A percentile compares a stretch with the other conserved stretches of the same genome.
These are phyloP conservation scores for Auxenochlorella pyrenoidosa DNA, from an alignment of 139 green algal genomes.

Conservation along the genomic window DNA sequence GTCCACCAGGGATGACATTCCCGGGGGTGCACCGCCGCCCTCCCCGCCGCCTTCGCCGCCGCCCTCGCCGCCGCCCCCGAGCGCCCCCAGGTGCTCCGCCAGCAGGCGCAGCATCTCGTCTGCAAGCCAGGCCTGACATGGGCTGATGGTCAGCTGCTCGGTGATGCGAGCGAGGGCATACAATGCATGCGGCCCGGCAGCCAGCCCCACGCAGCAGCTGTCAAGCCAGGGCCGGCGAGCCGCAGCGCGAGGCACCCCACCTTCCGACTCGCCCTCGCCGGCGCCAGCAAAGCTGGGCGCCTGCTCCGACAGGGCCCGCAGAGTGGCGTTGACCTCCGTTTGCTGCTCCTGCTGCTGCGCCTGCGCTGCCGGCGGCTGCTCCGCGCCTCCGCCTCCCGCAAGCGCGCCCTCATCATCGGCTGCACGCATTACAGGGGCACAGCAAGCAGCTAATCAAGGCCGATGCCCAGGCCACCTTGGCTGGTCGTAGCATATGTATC, in stretches of 20 bases:
- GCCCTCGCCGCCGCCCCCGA: not conserved
- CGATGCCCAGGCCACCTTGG: not conserved
- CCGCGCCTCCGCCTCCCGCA: not conserved
- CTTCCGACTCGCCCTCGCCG: not conserved
- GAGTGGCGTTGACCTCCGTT: conserved; percentile 15
- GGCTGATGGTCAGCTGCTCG: too few relatives aligned
- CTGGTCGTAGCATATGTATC: too few relatives aligned
- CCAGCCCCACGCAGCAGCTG: too few relatives aligned
- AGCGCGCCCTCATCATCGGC: not conserved
- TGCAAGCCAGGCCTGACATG: not conserved
- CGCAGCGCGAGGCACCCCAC: not conserved
- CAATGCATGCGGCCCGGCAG: too few relatives aligned
- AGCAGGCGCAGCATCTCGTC: conserved; percentile 21
- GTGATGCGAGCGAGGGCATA: too few relatives aligned
- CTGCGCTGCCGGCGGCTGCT: not conserved
- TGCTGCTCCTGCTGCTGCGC: conserved; percentile 12
- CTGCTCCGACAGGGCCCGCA: conserved; percentile 41
- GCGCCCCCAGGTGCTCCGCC: not conserved
- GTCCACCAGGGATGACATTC: conserved; percentile 74
- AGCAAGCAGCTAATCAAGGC: too few relatives aligned
- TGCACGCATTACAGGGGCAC: not conserved
- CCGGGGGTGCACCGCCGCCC: conserved; percentile 9
- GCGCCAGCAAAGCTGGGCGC: conserved; percentile 24
- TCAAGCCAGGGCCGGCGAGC: too few relatives aligned
- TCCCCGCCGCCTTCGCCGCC: not conserved